These are phyloP conservation scores for Botrytis sinoallii DNA, from an alignment of 2,329 filamentous ascomycete species.

Conservation along the genomic window DNA sequence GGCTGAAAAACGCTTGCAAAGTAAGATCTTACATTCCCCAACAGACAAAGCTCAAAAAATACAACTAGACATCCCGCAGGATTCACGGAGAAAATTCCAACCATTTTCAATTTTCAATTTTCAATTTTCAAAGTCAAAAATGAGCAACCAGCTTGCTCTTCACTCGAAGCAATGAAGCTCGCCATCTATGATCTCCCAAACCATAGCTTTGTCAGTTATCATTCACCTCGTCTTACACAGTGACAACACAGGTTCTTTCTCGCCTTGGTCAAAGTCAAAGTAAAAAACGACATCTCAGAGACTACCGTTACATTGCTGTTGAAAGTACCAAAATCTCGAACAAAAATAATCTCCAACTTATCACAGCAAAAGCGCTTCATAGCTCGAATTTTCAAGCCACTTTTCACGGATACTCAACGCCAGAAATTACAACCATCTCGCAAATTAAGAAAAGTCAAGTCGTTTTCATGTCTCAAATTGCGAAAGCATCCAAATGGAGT, in stretches of 20 bases:
- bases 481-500: neutral
- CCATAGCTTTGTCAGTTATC: neutral
- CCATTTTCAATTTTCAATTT: no score
- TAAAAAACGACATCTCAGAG: neutral
- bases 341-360: neutral
- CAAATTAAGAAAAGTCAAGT: neutral
- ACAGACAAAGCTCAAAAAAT: neutral
- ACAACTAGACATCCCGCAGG: neutral
- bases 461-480: neutral
- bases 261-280: neutral
- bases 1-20: no score
- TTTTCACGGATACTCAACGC: neutral
- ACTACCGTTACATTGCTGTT: neutral
- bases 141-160: neutral
- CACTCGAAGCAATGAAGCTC: neutral
- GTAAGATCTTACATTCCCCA: neutral
- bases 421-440: neutral
- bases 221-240: neutral
- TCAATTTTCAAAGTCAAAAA: neutral
- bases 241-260: neutral
- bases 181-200: neutral
- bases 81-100: neutral
- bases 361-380: neutral
- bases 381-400: neutral
- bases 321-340: neutral